phyloP scores from a whole-genome alignment of 306 rosid species.

The Cucurbita pepo region DNA sequence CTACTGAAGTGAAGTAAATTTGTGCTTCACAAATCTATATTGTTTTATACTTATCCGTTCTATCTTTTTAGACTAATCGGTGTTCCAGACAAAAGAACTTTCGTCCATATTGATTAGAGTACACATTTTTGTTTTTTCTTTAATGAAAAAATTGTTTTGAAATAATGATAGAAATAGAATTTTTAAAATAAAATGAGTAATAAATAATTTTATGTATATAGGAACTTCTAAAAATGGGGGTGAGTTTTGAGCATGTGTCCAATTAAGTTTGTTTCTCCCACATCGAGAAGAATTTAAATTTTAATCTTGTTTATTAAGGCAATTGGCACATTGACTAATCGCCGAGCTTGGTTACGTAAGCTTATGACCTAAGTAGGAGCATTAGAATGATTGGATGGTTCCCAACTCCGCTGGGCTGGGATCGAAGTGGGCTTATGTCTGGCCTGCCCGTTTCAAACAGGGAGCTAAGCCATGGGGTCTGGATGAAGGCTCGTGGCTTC shows the following conservation, averaged over 20 bases:
- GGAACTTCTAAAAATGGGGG: not conserved
- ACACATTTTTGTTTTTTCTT: too few relatives aligned
- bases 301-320: rapidly evolving
- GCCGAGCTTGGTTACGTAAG: not conserved
- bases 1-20: not conserved
- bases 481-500: not conserved
- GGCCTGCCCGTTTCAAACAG: not conserved
- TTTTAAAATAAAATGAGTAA: too few relatives aligned
- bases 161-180: too few relatives aligned
- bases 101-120: too few relatives aligned
- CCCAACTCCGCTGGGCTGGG: not conserved
- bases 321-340: rapidly evolving
- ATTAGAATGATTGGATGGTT: not conserved
- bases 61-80: too few relatives aligned
- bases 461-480: not conserved
- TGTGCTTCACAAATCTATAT: too few relatives aligned
- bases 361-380: conserved; percentile 6
- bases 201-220: too few relatives aligned
- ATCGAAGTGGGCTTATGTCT: rapidly evolving
- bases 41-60: too few relatives aligned
- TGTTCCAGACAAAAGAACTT: too few relatives aligned
- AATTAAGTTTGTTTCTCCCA: not conserved
- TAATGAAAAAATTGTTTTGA: too few relatives aligned
- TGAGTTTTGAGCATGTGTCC: not conserved
- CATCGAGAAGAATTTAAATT: rapidly evolving